Percentiles rank a stretch among this genome's conserved stretches.
phyloP scores from a whole-genome alignment of 352 stramenopile species.

The Hyaloperonospora arabidopsidis region DNA sequence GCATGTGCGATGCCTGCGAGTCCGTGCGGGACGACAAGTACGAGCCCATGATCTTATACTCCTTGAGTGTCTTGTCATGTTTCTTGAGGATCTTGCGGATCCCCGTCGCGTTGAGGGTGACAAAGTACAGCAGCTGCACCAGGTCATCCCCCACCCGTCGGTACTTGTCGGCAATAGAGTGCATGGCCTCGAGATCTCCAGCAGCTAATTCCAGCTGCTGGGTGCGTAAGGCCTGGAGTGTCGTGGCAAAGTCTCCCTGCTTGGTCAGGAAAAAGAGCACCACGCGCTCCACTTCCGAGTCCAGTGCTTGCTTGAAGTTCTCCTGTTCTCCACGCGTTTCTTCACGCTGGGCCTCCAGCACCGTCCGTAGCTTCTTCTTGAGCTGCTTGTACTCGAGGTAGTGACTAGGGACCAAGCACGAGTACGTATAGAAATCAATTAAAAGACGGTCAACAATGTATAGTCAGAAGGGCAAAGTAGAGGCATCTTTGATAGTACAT shows the following conservation, averaged over 20 bases:
- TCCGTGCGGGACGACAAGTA: slow-evolving; percentile 77
- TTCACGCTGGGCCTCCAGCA: slow-evolving; percentile 41
- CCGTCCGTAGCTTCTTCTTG: slow-evolving; percentile 80
- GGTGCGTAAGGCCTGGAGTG: slow-evolving; percentile 41
- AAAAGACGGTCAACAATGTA: neutral
- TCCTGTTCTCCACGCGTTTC: slow-evolving; percentile 46
- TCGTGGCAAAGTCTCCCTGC: slow-evolving; percentile 76
- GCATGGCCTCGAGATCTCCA: slow-evolving; percentile 60
- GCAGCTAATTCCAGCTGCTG: slow-evolving; percentile 37
- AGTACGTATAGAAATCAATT: too few relatives aligned
- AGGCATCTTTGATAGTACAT: too few relatives aligned
- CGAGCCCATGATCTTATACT: slow-evolving; percentile 80
- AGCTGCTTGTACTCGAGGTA: slow-evolving; percentile 88
- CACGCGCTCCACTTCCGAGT: slow-evolving; percentile 77
- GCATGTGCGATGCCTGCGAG: slow-evolving; percentile 74
- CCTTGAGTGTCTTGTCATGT: slow-evolving; percentile 80
- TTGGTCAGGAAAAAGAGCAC: slow-evolving; percentile 83
- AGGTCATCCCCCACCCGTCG: slow-evolving; percentile 72
- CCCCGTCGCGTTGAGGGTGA: slow-evolving; percentile 81
- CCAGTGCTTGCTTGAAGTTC: slow-evolving; percentile 63
- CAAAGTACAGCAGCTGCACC: slow-evolving; percentile 74
- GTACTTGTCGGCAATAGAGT: slow-evolving; percentile 53
- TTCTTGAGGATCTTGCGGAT: slow-evolving; percentile 89
- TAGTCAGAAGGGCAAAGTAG: too few relatives aligned
- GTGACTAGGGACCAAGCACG: slow-evolving; percentile 37